Percentiles rank a stretch among this genome's conserved stretches.
Evolutionary conservation across 371 early-diverging fungal genomes (phyloP).

Genomic region (Actinomortierella wolfii): DNA sequence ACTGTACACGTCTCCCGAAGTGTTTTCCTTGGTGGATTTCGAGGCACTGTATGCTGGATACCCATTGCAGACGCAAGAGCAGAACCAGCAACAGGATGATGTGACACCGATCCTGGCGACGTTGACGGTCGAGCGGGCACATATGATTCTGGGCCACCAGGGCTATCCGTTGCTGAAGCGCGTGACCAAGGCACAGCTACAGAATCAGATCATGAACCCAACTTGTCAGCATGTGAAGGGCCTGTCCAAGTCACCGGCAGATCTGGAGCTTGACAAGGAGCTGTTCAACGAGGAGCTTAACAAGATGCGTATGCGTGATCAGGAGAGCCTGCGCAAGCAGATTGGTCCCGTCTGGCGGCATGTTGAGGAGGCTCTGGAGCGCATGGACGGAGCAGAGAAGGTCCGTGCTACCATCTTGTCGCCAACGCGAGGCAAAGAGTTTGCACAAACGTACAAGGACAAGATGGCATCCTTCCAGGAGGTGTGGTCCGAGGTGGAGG

Average conservation of each 20-base stretch:
- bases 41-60: conserved; percentile 54
- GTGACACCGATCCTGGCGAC: conserved; percentile 41
- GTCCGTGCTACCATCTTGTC: conserved; percentile 41
- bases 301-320: conserved; percentile 46
- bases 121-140: conserved; percentile 59
- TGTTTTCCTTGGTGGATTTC: conserved; percentile 47
- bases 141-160: conserved; percentile 66
- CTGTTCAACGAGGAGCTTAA: conserved; percentile 68
- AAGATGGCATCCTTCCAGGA: conserved; percentile 36
- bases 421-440: conserved; percentile 37
- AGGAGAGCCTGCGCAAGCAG: conserved; percentile 46
- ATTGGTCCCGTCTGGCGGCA: conserved; percentile 56
- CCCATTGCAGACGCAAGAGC: conserved; percentile 38
- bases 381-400: conserved; percentile 47
- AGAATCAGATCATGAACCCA: conserved; percentile 71
- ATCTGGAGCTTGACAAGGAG: conserved; percentile 71
- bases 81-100: conserved; percentile 12
- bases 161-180: conserved; percentile 71
- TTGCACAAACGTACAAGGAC: conserved; percentile 43
- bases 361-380: conserved; percentile 50
- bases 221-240: conserved; percentile 75
- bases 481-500: conserved; percentile 40
- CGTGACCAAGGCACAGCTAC: conserved; percentile 71
- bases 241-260: conserved; percentile 66
- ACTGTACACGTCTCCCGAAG: conserved; percentile 40